Conservation (phyloP, 1,284 basidiomycete species). For the Ustilago lituana region DNA sequence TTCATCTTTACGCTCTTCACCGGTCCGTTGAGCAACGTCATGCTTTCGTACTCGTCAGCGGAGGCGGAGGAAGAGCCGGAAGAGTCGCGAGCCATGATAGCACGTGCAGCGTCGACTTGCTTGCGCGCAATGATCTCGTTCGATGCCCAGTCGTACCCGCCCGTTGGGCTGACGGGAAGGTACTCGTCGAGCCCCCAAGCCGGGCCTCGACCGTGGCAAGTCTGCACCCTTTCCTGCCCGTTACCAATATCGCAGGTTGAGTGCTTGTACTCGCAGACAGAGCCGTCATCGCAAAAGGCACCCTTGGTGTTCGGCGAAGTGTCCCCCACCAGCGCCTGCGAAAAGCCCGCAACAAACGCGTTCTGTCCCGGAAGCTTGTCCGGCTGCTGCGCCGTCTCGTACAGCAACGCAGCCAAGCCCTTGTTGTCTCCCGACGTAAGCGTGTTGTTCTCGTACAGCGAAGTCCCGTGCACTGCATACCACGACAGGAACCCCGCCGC, state of each 20-base stretch:
- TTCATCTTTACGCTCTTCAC: conserved; percentile 58
- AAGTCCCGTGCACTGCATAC: conserved; percentile 78
- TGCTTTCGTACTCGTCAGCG: conserved; percentile 19
- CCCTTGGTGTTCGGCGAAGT: conserved; percentile 61
- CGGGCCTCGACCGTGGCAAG: conserved; percentile 55
- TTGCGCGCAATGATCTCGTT: conserved; percentile 59
- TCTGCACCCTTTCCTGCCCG: conserved; percentile 50
- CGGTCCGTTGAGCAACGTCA: conserved; percentile 27
- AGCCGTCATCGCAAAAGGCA: conserved; percentile 55
- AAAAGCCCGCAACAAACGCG: conserved; percentile 56
- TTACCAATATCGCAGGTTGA: conserved; percentile 52
- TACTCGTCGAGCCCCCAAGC: conserved; percentile 47
- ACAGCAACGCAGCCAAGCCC: conserved; percentile 56
- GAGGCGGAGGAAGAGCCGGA: not conserved
- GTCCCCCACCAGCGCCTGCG: conserved; percentile 56
- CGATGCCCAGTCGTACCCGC: conserved; percentile 52
- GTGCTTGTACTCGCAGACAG: conserved; percentile 54
- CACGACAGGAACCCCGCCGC: conserved; percentile 70
- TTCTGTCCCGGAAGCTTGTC: conserved; percentile 49
- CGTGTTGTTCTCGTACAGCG: conserved; percentile 61
- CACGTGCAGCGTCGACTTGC: conserved; percentile 52
- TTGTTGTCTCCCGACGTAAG: conserved; percentile 60
- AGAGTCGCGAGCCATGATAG: conserved; percentile 31
- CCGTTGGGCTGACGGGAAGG: conserved; percentile 45
- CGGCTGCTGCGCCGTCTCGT: conserved; percentile 48